phyloP scores from a whole-genome alignment of 83 land plant genomes.

The Picea engelmannii region DNA sequence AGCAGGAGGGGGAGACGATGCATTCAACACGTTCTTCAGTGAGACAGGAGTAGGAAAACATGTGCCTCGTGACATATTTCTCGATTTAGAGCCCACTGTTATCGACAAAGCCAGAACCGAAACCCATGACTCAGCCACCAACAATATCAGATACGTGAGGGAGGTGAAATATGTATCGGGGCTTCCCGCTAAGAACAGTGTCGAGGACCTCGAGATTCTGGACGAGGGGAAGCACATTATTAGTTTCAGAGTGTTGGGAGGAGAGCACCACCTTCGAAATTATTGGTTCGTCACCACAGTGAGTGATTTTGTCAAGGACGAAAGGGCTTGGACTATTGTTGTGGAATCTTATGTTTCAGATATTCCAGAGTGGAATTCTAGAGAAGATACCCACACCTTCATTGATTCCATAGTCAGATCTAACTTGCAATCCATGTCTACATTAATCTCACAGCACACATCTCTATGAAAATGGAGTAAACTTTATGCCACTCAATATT shows the following conservation, averaged over 20 bases:
- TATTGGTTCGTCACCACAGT: constrained; percentile 50
- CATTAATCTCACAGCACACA: no score
- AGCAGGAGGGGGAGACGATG: no score
- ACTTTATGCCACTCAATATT: background rate
- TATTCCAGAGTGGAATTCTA: constrained; percentile 29
- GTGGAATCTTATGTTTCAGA: constrained; percentile 33
- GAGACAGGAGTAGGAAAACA: no score
- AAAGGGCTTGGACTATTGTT: constrained; percentile 12
- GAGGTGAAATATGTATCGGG: constrained; percentile 38
- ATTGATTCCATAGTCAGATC: constrained; percentile 33
- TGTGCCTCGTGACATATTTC: no score
- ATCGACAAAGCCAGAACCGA: no score
- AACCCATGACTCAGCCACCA: no score
- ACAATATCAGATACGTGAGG: constrained; percentile 26
- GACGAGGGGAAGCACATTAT: constrained; percentile 42
- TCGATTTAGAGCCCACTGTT: no score
- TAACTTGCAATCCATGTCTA: constrained; percentile 19
- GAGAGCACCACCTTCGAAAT: constrained; percentile 43
- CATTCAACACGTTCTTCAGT: no score
- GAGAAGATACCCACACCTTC: constrained; percentile 27
- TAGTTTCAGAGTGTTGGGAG: constrained; percentile 45
- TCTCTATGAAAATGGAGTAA: no score
- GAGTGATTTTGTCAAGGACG: constrained; percentile 3
- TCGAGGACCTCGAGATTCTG: constrained; percentile 43
- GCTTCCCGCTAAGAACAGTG: constrained; percentile 34